These are phyloP conservation scores for Podospora comata DNA, from an alignment of 495 filamentous ascomycete species.

Conservation along the genomic window DNA sequence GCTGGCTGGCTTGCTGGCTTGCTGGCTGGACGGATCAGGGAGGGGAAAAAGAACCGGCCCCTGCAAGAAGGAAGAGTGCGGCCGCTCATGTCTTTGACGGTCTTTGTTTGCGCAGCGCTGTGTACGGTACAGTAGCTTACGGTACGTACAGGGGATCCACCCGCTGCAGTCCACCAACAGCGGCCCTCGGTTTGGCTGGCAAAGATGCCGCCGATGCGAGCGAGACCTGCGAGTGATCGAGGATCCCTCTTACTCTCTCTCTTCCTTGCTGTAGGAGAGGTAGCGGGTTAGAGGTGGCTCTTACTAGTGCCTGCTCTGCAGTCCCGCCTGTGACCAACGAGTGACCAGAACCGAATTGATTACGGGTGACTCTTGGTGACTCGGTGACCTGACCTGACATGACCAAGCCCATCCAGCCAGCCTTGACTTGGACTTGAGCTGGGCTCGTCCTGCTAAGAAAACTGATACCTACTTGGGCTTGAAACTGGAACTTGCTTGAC, in stretches of 20 bases:
- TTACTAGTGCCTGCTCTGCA: background rate
- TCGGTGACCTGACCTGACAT: conserved; percentile 24
- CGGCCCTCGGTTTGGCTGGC: conserved; percentile 12
- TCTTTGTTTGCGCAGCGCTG: background rate
- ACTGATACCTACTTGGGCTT: conserved; percentile 1
- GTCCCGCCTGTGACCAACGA: conserved; percentile 16
- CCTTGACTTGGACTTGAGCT: conserved; percentile 13
- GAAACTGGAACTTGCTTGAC: conserved; percentile 5
- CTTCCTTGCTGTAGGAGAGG: background rate
- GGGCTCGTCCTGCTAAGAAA: conserved; percentile 10
- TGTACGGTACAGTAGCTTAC: background rate
- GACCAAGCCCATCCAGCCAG: conserved; percentile 12
- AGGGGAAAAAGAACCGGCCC: background rate
- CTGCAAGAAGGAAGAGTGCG: background rate
- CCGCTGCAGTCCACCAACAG: conserved; percentile 16
- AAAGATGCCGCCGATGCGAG: conserved; percentile 12
- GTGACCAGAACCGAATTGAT: conserved; percentile 31
- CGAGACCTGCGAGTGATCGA: conserved; percentile 27
- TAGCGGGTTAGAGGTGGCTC: background rate
- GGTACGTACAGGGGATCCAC: background rate
- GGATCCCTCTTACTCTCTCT: conserved; percentile 15
- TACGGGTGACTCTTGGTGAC: conserved; percentile 30
- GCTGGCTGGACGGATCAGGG: background rate
- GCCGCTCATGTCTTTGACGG: background rate
- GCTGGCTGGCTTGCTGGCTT: no score